Base-by-base conservation (phyloP, 257 asterid species). In the Echites panduratus region DNA sequence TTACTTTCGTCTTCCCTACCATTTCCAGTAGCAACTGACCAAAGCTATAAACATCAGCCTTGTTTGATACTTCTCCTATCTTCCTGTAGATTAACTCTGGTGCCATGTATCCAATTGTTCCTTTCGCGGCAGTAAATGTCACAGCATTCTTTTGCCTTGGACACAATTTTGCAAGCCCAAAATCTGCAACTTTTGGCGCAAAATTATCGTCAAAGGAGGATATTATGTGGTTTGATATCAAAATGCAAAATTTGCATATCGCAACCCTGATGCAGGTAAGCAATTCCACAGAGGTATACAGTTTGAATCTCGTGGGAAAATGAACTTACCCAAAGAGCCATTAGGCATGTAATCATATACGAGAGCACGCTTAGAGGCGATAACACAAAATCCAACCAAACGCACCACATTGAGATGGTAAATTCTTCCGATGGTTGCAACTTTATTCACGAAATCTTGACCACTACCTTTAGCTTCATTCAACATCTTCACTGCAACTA, bases 141-240 rank as follows among this genome's bases (percentile, higher is more conserved):
- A 66, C 76, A 1, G 58, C n/a, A 56, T 52, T 69, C 4, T 72
- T 48, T 11, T 73, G 61, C 14, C 47, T 10, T 0, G 81, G 73
- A 14, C 62, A 75, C 8, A 75, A 22, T 47, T 72, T 79, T 0
- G 80, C 72, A 1, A 79, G 72, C 0, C 77, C 75, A 59, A 75
- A 79, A 35, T 79, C 80, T 0, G 73, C 66, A 67, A 75, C 35
- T 68, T 75, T 79, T 3, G 80, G 78, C 5, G 17, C 38, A 53
- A 76, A 76, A n/a, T 68, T 56, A 3, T 68, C 73, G 35, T 80
- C 84, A 4, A n/a, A 80, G 74, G 16, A 80, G 78, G 16, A 80
- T 68, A 19, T 80, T 80, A 20, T 76, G 80, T 9, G 83, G 83
- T 54, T 80, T 75, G 64, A 79, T 75, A 2, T 75, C 83, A 58